Conservation (phyloP, 805 yeast species). For the Myxozyma kluyveri region DNA sequence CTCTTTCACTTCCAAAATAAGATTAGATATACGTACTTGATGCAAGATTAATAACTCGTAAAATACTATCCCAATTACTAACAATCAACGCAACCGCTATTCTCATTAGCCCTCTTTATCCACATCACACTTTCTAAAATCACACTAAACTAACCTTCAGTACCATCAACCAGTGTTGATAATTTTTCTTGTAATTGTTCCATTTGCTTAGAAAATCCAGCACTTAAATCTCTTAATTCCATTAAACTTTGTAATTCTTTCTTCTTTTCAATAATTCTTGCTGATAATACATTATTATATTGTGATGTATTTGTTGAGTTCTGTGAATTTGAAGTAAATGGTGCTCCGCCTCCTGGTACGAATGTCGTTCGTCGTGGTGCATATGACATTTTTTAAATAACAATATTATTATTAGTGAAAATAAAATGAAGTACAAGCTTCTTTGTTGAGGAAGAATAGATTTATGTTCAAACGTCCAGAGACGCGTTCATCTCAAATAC, state of each 20-base stretch:
- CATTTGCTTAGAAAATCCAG: slow-evolving; percentile 21
- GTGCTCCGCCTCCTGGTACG: no score
- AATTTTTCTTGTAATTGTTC: slow-evolving; percentile 21
- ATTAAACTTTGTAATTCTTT: slow-evolving; percentile 21
- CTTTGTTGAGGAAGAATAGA: no score
- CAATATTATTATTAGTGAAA: no score
- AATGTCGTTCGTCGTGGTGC: slow-evolving; percentile 26
- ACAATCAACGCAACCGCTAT: slow-evolving; percentile 28
- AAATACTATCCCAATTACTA: slow-evolving; percentile 27
- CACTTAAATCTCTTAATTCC: slow-evolving; percentile 25
- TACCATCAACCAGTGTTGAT: slow-evolving; percentile 23
- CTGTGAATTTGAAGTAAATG: no score
- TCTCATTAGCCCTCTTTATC: slow-evolving; percentile 1
- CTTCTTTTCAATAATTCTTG: slow-evolving; percentile 23
- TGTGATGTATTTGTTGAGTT: slow-evolving; percentile 7
- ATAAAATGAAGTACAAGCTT: no score
- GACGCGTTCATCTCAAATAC: no score
- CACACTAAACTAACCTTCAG: slow-evolving; percentile 17
- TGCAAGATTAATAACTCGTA: slow-evolving; percentile 22
- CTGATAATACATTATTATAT: slow-evolving; percentile 16
- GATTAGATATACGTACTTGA: slow-evolving; percentile 13
- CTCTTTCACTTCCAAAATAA: no score
- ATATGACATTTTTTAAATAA: slow-evolving; percentile 24
- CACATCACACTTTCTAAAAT: neutral
- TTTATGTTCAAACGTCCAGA: no score